Conservation (phyloP, 768 basidiomycete species). For the Auricularia cornea region DNA sequence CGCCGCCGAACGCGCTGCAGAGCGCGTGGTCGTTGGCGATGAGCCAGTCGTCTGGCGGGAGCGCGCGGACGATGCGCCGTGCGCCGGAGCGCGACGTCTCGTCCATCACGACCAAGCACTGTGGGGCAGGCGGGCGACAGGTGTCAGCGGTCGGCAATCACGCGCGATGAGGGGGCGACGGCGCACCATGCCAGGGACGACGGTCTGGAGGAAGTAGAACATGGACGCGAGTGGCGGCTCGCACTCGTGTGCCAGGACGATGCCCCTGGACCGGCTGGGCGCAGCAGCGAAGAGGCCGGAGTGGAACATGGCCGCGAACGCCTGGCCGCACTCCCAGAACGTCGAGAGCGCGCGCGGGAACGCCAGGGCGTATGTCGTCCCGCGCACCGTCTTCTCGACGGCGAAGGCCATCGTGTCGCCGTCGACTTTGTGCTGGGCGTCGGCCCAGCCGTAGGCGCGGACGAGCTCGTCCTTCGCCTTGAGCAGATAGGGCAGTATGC, state of each 20-base stretch:
- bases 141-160: not conserved
- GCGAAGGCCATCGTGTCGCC: not conserved
- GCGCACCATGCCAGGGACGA: not conserved
- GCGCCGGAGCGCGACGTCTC: not conserved
- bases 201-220: not conserved
- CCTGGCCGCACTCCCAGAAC: not conserved
- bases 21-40: not conserved
- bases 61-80: not conserved
- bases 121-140: not conserved
- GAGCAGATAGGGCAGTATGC: not conserved
- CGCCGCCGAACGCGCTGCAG: not conserved
- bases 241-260: not conserved
- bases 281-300: not conserved
- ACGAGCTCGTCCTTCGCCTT: not conserved
- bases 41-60: not conserved
- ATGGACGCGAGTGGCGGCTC: not conserved
- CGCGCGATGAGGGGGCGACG: not conserved
- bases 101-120: conserved; percentile 1
- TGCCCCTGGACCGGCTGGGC: not conserved
- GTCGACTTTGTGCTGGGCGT: not conserved
- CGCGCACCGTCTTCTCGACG: not conserved
- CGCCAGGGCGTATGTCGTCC: not conserved
- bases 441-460: not conserved
- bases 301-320: not conserved
- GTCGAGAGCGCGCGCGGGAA: not conserved